A percentile compares a stretch with the other conserved stretches of the same genome.
Conservation (phyloP, 208 protist genomes). For the Trypanosoma melophagium region DNA sequence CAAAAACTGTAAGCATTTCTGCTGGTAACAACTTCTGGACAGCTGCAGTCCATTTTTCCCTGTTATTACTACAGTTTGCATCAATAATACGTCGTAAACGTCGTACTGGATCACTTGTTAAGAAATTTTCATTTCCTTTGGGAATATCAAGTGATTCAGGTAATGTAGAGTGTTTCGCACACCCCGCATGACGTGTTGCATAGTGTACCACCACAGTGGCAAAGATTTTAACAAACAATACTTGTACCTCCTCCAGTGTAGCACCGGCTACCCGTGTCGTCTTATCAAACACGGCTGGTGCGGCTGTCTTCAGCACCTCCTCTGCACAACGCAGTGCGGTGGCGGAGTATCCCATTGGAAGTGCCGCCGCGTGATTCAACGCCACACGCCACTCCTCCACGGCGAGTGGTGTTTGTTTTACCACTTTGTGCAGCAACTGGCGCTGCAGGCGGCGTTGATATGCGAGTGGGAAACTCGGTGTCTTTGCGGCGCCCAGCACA, state of each 20-base stretch:
- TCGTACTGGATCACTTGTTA: slow-evolving; percentile 37
- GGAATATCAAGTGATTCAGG: neutral
- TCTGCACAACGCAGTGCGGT: slow-evolving; percentile 57
- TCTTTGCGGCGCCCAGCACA: slow-evolving; percentile 53
- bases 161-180: slow-evolving; percentile 43
- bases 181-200: slow-evolving; percentile 43
- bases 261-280: slow-evolving; percentile 17
- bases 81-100: slow-evolving; percentile 48
- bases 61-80: neutral
- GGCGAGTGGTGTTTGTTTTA: slow-evolving; percentile 42
- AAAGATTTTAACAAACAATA: slow-evolving; percentile 50
- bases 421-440: slow-evolving; percentile 54
- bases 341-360: slow-evolving; percentile 37
- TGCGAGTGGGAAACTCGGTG: slow-evolving; percentile 43
- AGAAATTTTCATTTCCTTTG: slow-evolving; percentile 42
- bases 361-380: slow-evolving; percentile 27
- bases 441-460: slow-evolving; percentile 68
- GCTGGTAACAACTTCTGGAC: slow-evolving; percentile 30
- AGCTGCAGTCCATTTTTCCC: slow-evolving; percentile 19
- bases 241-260: slow-evolving; percentile 35
- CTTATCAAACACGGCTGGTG: slow-evolving; percentile 47
- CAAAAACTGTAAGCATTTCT: slow-evolving; percentile 44
- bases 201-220: slow-evolving; percentile 45
- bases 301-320: slow-evolving; percentile 55
- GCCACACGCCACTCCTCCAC: slow-evolving; percentile 57